Conservation (phyloP, 805 yeast species). For the Kodamaea neixiangensis region DNA sequence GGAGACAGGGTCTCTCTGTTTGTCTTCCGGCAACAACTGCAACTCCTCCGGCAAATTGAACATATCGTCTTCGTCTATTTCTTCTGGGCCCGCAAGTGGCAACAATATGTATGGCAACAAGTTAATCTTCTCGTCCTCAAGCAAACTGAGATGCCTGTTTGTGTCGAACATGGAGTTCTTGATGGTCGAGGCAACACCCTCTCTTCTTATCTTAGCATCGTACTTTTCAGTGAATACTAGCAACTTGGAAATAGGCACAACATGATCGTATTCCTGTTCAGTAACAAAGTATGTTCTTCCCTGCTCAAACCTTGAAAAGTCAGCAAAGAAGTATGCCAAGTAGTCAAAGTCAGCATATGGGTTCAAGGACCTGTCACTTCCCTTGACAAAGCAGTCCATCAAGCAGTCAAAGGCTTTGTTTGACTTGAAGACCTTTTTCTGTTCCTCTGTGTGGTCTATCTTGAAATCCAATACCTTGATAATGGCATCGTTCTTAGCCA, state of each 20-base stretch:
- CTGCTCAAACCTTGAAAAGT: constrained; percentile 69
- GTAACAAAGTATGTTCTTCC: constrained; percentile 81
- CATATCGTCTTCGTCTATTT: constrained; percentile 80
- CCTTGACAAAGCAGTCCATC: constrained; percentile 88
- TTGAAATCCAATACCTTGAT: constrained; percentile 48
- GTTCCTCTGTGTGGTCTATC: constrained; percentile 36
- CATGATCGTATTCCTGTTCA: constrained; percentile 69
- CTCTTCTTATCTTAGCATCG: constrained; percentile 77
- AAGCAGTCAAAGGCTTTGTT: constrained; percentile 69
- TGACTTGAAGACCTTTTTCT: constrained; percentile 51
- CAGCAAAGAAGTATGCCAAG: constrained; percentile 86
- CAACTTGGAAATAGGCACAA: constrained; percentile 79
- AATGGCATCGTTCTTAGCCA: constrained; percentile 76
- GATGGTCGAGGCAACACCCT: constrained; percentile 90
- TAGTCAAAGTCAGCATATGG: constrained; percentile 77
- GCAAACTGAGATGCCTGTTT: constrained; percentile 59
- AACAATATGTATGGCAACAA: constrained; percentile 77
- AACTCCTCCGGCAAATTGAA: constrained; percentile 86
- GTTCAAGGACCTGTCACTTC: constrained; percentile 70
- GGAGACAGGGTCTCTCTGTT: constrained; percentile 69
- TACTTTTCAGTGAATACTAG: constrained; percentile 81
- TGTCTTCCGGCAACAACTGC: constrained; percentile 74
- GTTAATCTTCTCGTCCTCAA: constrained; percentile 65
- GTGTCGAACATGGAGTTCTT: constrained; percentile 87
- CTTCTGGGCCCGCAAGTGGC: constrained; percentile 78